phyloP scores from a whole-genome alignment of 441 rosid species.

The Adansonia rubrostipa region DNA sequence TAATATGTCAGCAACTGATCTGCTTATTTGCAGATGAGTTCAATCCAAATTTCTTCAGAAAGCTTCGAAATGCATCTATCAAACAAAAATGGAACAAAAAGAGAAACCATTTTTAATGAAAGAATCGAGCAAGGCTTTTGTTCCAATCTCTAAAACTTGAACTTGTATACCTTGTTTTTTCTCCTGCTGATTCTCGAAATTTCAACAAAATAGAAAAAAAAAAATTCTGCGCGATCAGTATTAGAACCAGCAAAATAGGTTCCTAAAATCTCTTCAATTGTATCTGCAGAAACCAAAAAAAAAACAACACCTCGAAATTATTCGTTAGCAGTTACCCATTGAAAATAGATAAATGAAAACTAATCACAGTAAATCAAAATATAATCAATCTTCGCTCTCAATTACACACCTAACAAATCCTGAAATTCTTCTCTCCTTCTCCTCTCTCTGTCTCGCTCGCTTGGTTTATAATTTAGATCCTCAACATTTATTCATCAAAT shows the following conservation, averaged over 20 bases:
- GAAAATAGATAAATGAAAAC: background rate
- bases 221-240: constrained; percentile 27
- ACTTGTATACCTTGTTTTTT: background rate
- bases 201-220: constrained; percentile 20
- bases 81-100: constrained; percentile 14
- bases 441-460: background rate
- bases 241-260: constrained; percentile 8
- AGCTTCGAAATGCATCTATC: constrained; percentile 38
- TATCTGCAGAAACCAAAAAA: constrained; percentile 18
- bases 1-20: constrained; percentile 32
- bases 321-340: background rate
- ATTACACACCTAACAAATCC: constrained; percentile 37
- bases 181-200: constrained; percentile 1
- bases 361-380: background rate
- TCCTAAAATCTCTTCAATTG: constrained; percentile 27
- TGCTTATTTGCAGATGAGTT: constrained; percentile 7
- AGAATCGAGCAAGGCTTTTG: constrained; percentile 12
- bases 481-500: constrained; percentile 33
- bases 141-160: constrained; percentile 22
- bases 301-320: background rate
- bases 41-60: constrained; percentile 12
- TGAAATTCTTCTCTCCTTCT: constrained; percentile 21
- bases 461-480: constrained; percentile 37
- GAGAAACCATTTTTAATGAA: background rate
- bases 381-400: constrained; percentile 18